A percentile compares a stretch with the other conserved stretches of the same genome.
phyloP scores from a whole-genome alignment of 352 stramenopile genomes.

The Paralagenidium karlingii region DNA sequence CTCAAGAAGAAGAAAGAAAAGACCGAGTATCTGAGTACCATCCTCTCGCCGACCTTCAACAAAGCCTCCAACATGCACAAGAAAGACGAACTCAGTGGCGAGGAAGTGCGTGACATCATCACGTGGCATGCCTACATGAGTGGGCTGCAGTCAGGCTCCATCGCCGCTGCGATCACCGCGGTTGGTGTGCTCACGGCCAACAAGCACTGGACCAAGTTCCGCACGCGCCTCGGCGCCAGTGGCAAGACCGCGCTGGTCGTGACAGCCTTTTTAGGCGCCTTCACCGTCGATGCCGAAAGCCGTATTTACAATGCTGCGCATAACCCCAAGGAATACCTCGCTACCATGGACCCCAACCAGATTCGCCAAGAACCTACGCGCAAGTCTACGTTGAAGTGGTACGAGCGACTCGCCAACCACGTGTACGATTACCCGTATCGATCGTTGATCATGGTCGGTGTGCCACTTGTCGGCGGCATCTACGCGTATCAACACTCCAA shows the following conservation, averaged over 20 bases:
- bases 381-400: slow-evolving; percentile 18
- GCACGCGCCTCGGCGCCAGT: slow-evolving; percentile 47
- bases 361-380: slow-evolving; percentile 9
- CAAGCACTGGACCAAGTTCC: slow-evolving; percentile 55
- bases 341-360: slow-evolving; percentile 30
- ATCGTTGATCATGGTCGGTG: slow-evolving; percentile 29
- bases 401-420: slow-evolving; percentile 55
- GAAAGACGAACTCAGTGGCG: too few relatives aligned
- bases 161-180: slow-evolving; percentile 11
- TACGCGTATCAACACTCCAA: slow-evolving; percentile 60
- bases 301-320: slow-evolving; percentile 41
- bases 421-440: slow-evolving; percentile 76
- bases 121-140: slow-evolving; percentile 47
- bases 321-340: slow-evolving; percentile 63
- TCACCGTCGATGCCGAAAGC: slow-evolving; percentile 54
- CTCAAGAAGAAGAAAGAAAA: too few relatives aligned
- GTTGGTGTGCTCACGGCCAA: slow-evolving; percentile 25
- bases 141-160: slow-evolving; percentile 33
- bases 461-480: slow-evolving; percentile 56
- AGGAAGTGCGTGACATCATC: slow-evolving; percentile 51
- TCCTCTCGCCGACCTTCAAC: too few relatives aligned
- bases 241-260: slow-evolving; percentile 66
- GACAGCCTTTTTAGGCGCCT: slow-evolving; percentile 39
- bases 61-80: too few relatives aligned
- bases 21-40: too few relatives aligned